Conservation (phyloP, 805 yeast genomes). For the Phaffomyces opuntiae region DNA sequence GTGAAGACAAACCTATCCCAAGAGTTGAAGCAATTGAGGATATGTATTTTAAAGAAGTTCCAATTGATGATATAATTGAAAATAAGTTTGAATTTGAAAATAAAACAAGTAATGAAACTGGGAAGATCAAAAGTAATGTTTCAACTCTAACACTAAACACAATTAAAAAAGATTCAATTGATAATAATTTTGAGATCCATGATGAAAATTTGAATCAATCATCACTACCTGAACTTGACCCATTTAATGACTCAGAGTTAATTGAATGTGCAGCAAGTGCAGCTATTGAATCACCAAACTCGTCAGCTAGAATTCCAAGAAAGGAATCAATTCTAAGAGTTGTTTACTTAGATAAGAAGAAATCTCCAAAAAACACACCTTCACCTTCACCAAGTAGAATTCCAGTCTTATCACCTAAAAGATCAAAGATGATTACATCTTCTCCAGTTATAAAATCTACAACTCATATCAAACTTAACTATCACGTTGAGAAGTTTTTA, state of each 20-base stretch:
- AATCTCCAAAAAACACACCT: background rate
- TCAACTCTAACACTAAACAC: too few species aligned
- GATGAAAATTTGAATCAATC: background rate
- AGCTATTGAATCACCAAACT: background rate
- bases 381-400: background rate
- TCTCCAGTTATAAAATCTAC: background rate
- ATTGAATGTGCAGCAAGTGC: background rate
- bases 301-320: constrained; percentile 2
- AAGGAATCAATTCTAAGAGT: constrained; percentile 5
- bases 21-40: too few species aligned
- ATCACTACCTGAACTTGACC: too few species aligned
- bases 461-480: background rate
- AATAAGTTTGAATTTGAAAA: too few species aligned
- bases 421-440: background rate
- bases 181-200: too few species aligned
- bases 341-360: constrained; percentile 3
- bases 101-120: too few species aligned
- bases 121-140: too few species aligned
- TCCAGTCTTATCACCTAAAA: background rate
- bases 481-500: background rate
- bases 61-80: too few species aligned
- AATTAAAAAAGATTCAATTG: too few species aligned
- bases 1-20: too few species aligned
- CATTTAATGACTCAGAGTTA: background rate
- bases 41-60: too few species aligned